A percentile compares a stretch with the other conserved stretches of the same genome.
phyloP scores from a whole-genome alignment of 257 asterid genomes.

The Lantana camara region DNA sequence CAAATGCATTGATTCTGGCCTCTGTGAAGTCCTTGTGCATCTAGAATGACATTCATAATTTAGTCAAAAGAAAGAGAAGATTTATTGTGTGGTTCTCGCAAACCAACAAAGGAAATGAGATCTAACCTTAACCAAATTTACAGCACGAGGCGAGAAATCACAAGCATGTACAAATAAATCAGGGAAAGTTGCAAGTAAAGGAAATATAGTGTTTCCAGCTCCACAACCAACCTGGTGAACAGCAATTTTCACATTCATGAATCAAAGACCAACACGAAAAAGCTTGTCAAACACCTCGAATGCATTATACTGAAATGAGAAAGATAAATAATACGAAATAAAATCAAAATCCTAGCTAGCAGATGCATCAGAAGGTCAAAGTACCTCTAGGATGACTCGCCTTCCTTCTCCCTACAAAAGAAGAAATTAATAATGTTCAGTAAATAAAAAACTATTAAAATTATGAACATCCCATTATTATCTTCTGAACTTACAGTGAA shows the following conservation, averaged over 20 bases:
- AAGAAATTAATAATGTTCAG: constrained; percentile 4
- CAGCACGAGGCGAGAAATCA: constrained; percentile 95
- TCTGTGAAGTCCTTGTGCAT: constrained; percentile 79
- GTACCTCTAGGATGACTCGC: constrained; percentile 70
- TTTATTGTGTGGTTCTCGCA: neutral
- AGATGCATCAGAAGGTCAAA: no score
- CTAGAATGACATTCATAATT: constrained; percentile 36
- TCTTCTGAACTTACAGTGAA: constrained; percentile 65
- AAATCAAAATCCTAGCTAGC: no score
- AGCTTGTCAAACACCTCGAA: constrained; percentile 11
- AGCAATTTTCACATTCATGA: constrained; percentile 22
- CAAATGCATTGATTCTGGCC: constrained; percentile 76
- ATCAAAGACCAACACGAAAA: neutral
- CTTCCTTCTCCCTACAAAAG: constrained; percentile 61
- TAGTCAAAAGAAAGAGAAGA: constrained; percentile 6
- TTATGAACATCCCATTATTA: neutral
- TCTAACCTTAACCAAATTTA: constrained; percentile 83
- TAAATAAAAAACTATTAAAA: constrained; percentile 11
- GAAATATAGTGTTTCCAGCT: constrained; percentile 92
- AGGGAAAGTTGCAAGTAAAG: constrained; percentile 76
- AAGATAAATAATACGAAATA: no score
- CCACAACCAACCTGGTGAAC: constrained; percentile 90
- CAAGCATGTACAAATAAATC: constrained; percentile 82
- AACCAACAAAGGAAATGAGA: constrained; percentile 19
- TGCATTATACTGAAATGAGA: constrained; percentile 1